A percentile compares a stretch with the other conserved stretches of the same genome.
phyloP scores from a whole-genome alignment of 2,329 filamentous ascomycete species.

The Penicillium sp. region DNA sequence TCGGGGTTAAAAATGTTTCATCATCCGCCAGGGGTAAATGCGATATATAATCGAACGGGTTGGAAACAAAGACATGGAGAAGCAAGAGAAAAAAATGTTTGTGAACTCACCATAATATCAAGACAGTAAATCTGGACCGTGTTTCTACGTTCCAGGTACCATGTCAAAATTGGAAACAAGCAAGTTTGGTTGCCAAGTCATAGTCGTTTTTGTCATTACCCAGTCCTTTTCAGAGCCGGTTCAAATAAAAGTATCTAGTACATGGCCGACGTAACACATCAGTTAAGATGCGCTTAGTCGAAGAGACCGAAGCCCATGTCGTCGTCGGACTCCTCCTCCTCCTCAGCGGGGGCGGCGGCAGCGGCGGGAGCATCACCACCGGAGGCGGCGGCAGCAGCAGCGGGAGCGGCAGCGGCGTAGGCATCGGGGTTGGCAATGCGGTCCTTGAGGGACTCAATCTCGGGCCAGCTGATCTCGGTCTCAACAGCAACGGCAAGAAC shows the following conservation, averaged over 20 bases:
- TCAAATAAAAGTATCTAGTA: conserved; percentile 42
- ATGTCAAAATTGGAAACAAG: conserved; percentile 23
- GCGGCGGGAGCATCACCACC: conserved; percentile 56
- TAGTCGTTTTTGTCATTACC: conserved; percentile 40
- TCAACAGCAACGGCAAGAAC: conserved; percentile 79
- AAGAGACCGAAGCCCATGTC: conserved; percentile 78
- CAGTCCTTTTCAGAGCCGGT: conserved; percentile 36
- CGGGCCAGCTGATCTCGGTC: conserved; percentile 92
- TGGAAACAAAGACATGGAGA: background rate
- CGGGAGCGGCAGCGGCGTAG: conserved; percentile 82
- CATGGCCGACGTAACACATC: conserved; percentile 40
- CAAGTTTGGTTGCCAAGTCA: conserved; percentile 32
- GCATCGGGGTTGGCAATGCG: conserved; percentile 98
- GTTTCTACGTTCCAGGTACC: conserved; percentile 40
- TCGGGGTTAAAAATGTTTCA: conserved; percentile 71
- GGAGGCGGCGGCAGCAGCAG: conserved; percentile 60
- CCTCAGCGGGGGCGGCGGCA: conserved; percentile 64
- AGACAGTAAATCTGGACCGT: conserved; percentile 37
- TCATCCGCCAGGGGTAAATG: conserved; percentile 53
- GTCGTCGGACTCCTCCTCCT: conserved; percentile 68
- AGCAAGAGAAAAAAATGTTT: background rate
- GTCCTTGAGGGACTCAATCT: conserved; percentile 98
- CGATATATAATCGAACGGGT: background rate
- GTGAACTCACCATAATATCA: conserved; percentile 32
- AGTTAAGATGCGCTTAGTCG: conserved; percentile 53